phyloP scores from a whole-genome alignment of 305 asterid genomes.

The Solanum hybrid region DNA sequence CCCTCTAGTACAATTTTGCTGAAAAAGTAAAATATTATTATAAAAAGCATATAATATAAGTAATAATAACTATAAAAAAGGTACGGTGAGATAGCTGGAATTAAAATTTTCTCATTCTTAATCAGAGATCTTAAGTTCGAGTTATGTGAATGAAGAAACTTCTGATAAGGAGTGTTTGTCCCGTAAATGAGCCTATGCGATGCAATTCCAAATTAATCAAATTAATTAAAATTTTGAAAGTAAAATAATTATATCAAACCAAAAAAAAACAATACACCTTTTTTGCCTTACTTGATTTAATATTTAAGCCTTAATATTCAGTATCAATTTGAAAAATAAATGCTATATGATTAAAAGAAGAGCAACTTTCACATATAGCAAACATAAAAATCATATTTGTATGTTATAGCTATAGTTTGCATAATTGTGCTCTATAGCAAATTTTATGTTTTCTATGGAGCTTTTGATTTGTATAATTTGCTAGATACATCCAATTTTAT shows the following conservation, averaged over 20 bases:
- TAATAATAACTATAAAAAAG: neutral
- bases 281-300: too few species aligned
- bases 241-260: neutral
- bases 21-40: neutral
- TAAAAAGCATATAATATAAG: neutral
- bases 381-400: too few species aligned
- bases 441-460: too few species aligned
- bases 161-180: neutral
- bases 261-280: neutral
- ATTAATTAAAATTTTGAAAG: neutral
- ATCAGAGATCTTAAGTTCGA: fast-evolving
- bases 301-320: neutral
- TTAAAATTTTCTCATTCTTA: neutral
- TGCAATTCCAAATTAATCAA: neutral
- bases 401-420: too few species aligned
- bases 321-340: neutral
- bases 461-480: too few species aligned
- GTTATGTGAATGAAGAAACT: neutral
- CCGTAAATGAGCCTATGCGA: neutral
- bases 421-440: too few species aligned
- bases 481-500: too few species aligned
- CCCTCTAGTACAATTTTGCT: neutral
- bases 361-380: too few species aligned
- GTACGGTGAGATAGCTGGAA: neutral
- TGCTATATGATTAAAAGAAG: neutral